A percentile compares a stretch with the other conserved stretches of the same genome.
phyloP scores from a whole-genome alignment of 2,329 filamentous ascomycete genomes.

The Tothia fuscella region DNA sequence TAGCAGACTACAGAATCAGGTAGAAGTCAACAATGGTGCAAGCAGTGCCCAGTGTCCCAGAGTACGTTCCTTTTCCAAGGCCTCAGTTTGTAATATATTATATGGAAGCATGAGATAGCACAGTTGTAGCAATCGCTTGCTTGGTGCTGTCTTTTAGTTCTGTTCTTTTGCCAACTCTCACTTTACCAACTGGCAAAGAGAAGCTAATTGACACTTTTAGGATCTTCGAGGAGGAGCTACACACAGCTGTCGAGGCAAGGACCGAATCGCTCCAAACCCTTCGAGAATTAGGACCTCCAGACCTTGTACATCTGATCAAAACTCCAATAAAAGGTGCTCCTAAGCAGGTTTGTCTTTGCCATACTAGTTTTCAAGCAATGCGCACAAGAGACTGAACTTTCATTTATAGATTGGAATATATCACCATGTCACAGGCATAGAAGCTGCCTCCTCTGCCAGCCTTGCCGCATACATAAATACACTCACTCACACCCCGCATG shows the following conservation, averaged over 20 bases:
- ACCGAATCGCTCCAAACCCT: constrained; percentile 78
- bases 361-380: background rate
- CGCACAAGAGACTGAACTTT: background rate
- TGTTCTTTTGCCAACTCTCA: background rate
- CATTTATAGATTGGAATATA: constrained; percentile 81
- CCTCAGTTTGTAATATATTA: background rate
- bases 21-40: no score
- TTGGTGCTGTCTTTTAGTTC: no score
- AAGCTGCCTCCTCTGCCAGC: constrained; percentile 94
- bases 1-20: no score
- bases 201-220: constrained; percentile 33
- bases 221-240: constrained; percentile 84
- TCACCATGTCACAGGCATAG: constrained; percentile 93
- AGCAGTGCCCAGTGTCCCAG: constrained; percentile 29
- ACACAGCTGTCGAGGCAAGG: constrained; percentile 83
- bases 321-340: constrained; percentile 47
- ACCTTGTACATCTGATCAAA: constrained; percentile 90
- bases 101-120: no score
- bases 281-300: constrained; percentile 87
- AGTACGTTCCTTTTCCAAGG: constrained; percentile 23
- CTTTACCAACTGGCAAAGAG: background rate
- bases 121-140: no score
- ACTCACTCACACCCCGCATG: constrained; percentile 76
- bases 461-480: constrained; percentile 98
- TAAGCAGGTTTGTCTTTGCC: constrained; percentile 39